Base-by-base conservation (phyloP, 2,329 filamentous ascomycete species). In the Acrocalymma vagum region DNA sequence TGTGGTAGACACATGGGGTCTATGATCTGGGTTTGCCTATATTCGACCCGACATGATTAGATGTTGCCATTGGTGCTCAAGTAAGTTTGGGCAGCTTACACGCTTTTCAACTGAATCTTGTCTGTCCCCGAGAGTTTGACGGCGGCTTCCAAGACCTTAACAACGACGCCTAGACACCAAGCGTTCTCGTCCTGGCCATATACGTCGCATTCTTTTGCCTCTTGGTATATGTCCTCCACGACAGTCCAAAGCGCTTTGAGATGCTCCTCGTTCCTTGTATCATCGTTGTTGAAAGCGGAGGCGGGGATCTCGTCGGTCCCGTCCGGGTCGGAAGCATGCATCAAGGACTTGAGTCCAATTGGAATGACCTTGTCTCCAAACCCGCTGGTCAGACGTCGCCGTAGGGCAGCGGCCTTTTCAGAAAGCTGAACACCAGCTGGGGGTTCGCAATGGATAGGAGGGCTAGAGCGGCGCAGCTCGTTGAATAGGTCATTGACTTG, bases 161-260 rank as follows among this genome's bases (percentile, higher is more conserved):
- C 14, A 22, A 28, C 33, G 13, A 37, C n/a, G 15, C 29, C 18
- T 16, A 28, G 18, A 21, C 33, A 37, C 33, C 33, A 37, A 6
- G 23, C 33, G 21, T 20, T 37, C 33, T 37, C 23, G 14, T 28
- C 33, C 22, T 37, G 33, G 5, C 29, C 11, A 22, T 37, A 37
- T 28, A 23, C 20, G 13, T 8, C 33, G 29, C 23, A 37, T 13
- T 21, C 33, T 21, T 25, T 37, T 11, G 23, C 29, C 15, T 37
- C 33, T 21, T 24, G 26, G 11, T 16, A 20, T 16, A 28, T 28
- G 14, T 35, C 31, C 23, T 37, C 33, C 24, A 37, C 33, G 21
- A 6, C 11, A 20, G 27, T 25, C 23, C 33, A 37, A 17, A 37
- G 15, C 20, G 18, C 21, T 14, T 6, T 21, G 23, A 28, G 33